Percentiles rank a stretch among this genome's conserved stretches.
Evolutionary conservation across 331 rosid genomes (phyloP).

Genomic region (Prunus yedoensis): DNA sequence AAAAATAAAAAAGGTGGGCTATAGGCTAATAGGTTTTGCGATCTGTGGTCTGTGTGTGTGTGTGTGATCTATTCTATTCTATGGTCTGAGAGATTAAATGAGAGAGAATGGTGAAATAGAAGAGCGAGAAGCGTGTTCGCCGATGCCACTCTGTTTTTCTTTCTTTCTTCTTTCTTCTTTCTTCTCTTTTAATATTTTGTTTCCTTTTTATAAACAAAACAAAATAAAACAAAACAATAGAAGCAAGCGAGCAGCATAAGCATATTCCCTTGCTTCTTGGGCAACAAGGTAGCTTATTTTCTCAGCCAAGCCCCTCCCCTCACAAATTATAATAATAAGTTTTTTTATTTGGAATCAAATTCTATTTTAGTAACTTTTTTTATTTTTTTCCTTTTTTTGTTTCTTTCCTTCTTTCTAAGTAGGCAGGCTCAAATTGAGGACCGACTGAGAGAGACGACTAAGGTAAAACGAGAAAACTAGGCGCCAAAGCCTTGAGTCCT

Average conservation of each 20-base stretch:
- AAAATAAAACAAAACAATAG: neutral
- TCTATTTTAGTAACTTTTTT: no score
- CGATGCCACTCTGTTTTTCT: neutral
- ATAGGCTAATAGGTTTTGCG: no score
- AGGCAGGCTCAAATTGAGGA: neutral
- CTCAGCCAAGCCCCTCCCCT: conserved; percentile 2
- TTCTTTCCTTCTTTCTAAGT: no score
- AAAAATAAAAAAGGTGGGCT: no score
- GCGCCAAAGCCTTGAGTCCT: neutral
- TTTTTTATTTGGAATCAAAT: neutral
- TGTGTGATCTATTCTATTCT: no score
- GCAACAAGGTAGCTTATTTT: neutral
- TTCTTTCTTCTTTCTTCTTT: neutral
- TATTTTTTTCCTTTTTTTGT: no score
- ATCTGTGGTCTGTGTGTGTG: no score
- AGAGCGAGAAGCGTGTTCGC: neutral
- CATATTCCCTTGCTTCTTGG: neutral
- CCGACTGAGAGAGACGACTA: no score
- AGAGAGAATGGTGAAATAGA: neutral
- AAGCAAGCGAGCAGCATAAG: neutral
- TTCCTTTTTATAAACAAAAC: neutral
- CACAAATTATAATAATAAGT: neutral
- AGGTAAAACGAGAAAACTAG: no score
- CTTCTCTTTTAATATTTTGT: neutral
- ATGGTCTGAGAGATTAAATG: neutral